phyloP scores from a whole-genome alignment of 2,329 filamentous ascomycete genomes.

The Colletotrichum sansevieriae region DNA sequence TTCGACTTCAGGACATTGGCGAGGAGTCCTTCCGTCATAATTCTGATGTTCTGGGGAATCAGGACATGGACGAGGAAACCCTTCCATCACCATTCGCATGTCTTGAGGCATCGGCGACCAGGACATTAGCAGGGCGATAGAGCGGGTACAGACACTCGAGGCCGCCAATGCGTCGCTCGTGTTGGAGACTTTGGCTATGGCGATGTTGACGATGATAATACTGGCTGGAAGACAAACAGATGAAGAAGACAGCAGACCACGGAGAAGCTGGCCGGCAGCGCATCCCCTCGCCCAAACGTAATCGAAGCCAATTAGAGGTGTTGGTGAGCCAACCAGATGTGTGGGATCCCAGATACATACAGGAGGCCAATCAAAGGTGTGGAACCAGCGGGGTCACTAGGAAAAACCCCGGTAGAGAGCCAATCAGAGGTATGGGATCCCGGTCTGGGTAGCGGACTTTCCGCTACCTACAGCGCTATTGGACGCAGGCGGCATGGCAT shows the following conservation, averaged over 20 bases:
- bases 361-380: no score
- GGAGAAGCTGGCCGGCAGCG: no score
- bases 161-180: neutral
- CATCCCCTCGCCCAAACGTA: no score
- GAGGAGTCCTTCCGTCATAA: neutral
- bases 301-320: neutral
- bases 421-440: no score
- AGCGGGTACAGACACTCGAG: neutral
- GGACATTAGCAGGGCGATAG: neutral
- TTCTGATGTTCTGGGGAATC: neutral
- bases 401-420: no score
- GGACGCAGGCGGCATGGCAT: no score
- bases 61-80: neutral
- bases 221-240: neutral
- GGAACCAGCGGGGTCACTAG: no score
- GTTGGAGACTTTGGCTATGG: neutral
- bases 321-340: neutral
- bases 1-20: neutral
- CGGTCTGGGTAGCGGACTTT: no score
- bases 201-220: neutral
- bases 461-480: no score
- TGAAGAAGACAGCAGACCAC: no score
- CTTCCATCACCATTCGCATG: no score
- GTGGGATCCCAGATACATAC: neutral
- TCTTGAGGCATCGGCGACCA: neutral